Conservation (phyloP, 75 land plant species). For the Isoetes taiwanensis region DNA sequence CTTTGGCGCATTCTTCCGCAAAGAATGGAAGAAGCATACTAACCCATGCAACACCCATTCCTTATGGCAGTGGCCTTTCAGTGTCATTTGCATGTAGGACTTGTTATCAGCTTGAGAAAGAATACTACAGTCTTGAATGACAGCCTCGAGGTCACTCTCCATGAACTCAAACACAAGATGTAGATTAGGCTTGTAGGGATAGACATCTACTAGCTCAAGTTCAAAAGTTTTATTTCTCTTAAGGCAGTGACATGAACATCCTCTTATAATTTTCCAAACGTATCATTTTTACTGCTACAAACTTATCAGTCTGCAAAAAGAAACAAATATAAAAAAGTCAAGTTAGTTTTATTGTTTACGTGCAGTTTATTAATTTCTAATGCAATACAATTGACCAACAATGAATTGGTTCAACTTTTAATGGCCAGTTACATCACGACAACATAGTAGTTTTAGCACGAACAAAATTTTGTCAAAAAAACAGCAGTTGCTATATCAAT, state of each 20-base stretch:
- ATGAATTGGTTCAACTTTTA: too few species aligned
- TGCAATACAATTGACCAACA: too few species aligned
- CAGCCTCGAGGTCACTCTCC: slow-evolving; percentile 4
- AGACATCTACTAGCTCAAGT: slow-evolving; percentile 2
- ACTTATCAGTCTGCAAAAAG: background rate
- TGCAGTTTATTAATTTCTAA: too few species aligned
- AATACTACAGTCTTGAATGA: background rate
- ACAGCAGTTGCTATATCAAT: too few species aligned
- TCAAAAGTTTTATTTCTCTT: slow-evolving; percentile 1
- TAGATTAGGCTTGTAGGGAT: background rate
- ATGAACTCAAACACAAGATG: slow-evolving; percentile 4
- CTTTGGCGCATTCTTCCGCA: too few species aligned
- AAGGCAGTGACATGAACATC: slow-evolving; percentile 1
- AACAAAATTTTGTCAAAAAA: too few species aligned
- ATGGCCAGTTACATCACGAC: too few species aligned
- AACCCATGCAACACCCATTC: slow-evolving; percentile 1
- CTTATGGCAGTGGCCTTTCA: slow-evolving; percentile 1
- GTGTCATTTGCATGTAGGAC: slow-evolving; percentile 5
- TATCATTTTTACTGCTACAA: background rate
- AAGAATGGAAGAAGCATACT: too few species aligned
- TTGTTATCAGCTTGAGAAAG: background rate
- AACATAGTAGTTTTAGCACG: too few species aligned
- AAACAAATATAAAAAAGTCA: background rate
- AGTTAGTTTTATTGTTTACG: too few species aligned
- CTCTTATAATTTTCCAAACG: background rate